Base-by-base conservation (phyloP, 371 early-diverging fungal genomes). In the Polyrhizophydium stewartii region DNA sequence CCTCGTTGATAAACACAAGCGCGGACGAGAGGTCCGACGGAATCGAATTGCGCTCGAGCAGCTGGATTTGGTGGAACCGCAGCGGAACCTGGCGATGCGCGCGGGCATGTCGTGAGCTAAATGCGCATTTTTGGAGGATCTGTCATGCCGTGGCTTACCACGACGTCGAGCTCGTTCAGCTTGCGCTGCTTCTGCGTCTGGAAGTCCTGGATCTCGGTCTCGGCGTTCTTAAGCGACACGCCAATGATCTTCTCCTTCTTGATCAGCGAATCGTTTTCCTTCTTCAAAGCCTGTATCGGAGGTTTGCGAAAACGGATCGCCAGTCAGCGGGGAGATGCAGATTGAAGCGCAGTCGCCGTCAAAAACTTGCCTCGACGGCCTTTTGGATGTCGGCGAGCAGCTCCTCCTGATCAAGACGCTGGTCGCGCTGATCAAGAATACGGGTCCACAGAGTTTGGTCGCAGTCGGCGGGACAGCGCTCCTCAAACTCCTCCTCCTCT, bases 151-250 rank as follows among this genome's bases (percentile, higher is more conserved):
- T 3, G 6, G 27, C 69, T 31, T 53, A 76, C 80, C n/a, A 77
- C 70, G 5, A 82, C 81, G 57, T 78, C 79, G 22, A 83, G 64
- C 62, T 83, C 81, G 63, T 83, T 83, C 41, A 83, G 69, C 62
- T 82, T 83, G 22, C 70, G 70, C 60, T 83, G 84, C 63, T 83
- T 83, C 59, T 79, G 79, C 6, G 77, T 80, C 61, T 83, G 84
- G 69, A 83, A 82, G 41, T 79, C 81, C 62, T 83, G 79, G 51
- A 83, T 82, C 62, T 83, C 84, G 40, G 59, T 46, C 53, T 81
- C 82, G 10, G 79, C 67, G 35, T 58, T 66, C 40, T 66, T 66
- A n/a, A 82, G 65, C 13, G 72, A 71, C 25, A 60, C 46, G 41
- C 68, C 72, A 55, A 81, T 78, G 46, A 75, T 69, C 47, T 77